phyloP scores from a whole-genome alignment of 2,329 filamentous ascomycete genomes.

The Simplicillium aogashimaense region DNA sequence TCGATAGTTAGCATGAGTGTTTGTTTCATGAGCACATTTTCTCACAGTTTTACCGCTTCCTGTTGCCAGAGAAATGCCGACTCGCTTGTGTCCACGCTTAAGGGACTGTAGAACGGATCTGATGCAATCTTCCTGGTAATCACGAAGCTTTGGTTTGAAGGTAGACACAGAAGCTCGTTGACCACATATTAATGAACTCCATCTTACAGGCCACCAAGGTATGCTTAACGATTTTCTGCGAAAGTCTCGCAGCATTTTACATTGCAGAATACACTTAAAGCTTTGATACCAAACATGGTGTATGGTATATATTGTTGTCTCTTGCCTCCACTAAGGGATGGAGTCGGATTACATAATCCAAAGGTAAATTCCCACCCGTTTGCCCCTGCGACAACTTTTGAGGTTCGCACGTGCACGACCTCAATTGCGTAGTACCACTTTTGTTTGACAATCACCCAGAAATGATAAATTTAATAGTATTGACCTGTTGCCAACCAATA shows the following conservation, averaged over 20 bases:
- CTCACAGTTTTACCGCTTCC: conserved; percentile 79
- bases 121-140: conserved; percentile 90
- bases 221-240: no score
- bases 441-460: no score
- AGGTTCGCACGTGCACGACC: no score
- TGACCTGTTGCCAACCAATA: no score
- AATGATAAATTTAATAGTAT: no score
- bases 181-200: no score
- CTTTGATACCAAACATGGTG: no score
- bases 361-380: no score
- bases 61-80: conserved; percentile 80
- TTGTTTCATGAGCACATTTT: conserved; percentile 9
- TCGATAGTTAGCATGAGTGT: neutral
- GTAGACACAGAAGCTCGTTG: conserved; percentile 5
- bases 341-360: neutral
- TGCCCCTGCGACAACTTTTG: no score
- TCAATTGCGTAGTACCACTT: no score
- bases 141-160: conserved; percentile 52
- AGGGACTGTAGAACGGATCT: conserved; percentile 66
- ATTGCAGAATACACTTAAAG: conserved; percentile 11
- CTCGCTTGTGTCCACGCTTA: conserved; percentile 60
- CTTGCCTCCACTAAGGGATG: neutral
- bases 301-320: neutral
- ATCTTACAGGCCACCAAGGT: no score
- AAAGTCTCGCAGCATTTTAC: conserved; percentile 23